Conservation (phyloP, 768 basidiomycete species). For the Boletus vermiculosoides region DNA sequence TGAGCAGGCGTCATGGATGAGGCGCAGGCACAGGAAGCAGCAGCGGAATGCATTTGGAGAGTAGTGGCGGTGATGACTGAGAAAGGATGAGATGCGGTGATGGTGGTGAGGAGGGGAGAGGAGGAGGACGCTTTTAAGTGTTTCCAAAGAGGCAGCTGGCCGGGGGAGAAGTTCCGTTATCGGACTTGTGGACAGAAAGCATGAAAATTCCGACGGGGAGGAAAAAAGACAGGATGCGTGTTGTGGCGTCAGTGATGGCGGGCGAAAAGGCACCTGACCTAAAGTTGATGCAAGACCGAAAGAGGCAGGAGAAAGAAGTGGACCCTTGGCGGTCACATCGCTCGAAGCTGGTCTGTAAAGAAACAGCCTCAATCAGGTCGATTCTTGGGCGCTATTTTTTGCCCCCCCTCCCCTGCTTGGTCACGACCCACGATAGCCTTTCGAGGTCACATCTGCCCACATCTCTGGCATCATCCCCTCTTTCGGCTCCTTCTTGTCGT, state of each 20-base stretch:
- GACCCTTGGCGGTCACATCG: conserved; percentile 33
- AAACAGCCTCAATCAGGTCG: conserved; percentile 20
- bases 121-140: conserved; percentile 26
- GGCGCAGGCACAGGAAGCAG: conserved; percentile 15
- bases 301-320: conserved; percentile 17
- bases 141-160: conserved; percentile 26
- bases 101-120: not conserved
- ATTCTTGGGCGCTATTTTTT: conserved; percentile 27
- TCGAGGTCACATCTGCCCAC: conserved; percentile 31
- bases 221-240: conserved; percentile 30
- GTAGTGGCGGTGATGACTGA: not conserved
- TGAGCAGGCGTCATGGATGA: conserved; percentile 4
- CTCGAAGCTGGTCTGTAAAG: conserved; percentile 25
- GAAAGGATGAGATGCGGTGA: not conserved
- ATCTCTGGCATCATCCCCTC: conserved; percentile 15
- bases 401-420: conserved; percentile 11
- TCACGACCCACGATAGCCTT: conserved; percentile 34
- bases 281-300: conserved; percentile 21
- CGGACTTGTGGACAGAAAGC: conserved; percentile 34
- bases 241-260: conserved; percentile 39
- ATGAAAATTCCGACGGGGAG: conserved; percentile 34
- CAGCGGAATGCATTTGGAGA: conserved; percentile 20
- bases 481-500: conserved; percentile 14
- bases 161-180: conserved; percentile 36
- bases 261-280: conserved; percentile 32